Evolutionary conservation across 208 protist species (phyloP).

Genomic region (Trypanosoma scelopori): DNA sequence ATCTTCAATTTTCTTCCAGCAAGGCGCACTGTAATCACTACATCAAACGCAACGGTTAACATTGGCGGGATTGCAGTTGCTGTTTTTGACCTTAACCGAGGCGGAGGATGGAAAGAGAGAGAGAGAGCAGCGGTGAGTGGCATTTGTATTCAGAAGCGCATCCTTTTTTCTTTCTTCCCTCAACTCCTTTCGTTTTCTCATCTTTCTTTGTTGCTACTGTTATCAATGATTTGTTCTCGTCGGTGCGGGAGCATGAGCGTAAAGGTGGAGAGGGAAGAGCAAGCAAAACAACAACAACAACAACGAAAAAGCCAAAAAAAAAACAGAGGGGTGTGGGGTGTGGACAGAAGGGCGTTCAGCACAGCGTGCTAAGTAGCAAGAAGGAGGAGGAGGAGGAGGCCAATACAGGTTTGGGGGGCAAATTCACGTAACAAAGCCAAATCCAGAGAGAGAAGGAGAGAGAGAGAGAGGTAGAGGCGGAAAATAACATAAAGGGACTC

Average conservation of each 20-base stretch:
- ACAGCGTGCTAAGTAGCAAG: neutral
- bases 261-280: neutral
- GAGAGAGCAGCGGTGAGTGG: no score
- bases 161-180: neutral
- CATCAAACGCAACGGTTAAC: no score
- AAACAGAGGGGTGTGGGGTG: no score
- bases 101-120: no score
- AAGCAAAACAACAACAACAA: neutral
- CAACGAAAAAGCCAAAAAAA: neutral
- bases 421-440: neutral
- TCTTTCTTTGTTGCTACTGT: slow-evolving; percentile 10
- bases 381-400: neutral
- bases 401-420: neutral
- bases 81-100: no score
- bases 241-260: neutral
- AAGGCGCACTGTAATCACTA: no score
- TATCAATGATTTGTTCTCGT: slow-evolving; percentile 20
- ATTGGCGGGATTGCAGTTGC: no score
- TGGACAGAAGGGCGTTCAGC: neutral
- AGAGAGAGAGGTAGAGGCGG: slow-evolving; percentile 1
- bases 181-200: no score
- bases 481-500: slow-evolving; percentile 1
- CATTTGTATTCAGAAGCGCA: no score
- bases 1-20: no score
- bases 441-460: no score